Percentiles rank a stretch among this genome's conserved stretches.
Conservation (phyloP, 1,284 basidiomycete genomes). For the Jaminaea rosea region DNA sequence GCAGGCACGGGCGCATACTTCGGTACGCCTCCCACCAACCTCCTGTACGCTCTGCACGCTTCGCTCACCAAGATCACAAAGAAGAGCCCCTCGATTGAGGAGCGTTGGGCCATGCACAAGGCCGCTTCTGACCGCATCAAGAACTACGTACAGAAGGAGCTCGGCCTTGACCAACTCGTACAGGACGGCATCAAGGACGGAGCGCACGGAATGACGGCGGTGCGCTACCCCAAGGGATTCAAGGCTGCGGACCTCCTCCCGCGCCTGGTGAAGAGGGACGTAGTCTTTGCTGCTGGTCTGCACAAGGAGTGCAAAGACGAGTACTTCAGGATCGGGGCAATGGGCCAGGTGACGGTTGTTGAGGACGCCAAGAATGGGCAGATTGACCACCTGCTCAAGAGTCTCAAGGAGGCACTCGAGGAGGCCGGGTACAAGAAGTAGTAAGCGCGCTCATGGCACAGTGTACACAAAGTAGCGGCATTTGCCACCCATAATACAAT, state of each 20-base stretch:
- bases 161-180: constrained; percentile 57
- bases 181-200: constrained; percentile 41
- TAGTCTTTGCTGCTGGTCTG: constrained; percentile 81
- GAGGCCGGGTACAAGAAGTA: constrained; percentile 49
- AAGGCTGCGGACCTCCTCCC: constrained; percentile 34
- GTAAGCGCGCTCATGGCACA: no score
- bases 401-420: constrained; percentile 56
- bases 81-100: constrained; percentile 57
- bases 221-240: constrained; percentile 39
- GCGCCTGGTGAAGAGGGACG: constrained; percentile 58
- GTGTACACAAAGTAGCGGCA: no score
- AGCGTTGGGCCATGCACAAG: constrained; percentile 70
- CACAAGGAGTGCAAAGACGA: constrained; percentile 75
- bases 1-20: constrained; percentile 40
- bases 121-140: constrained; percentile 68
- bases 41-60: constrained; percentile 79
- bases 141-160: constrained; percentile 54
- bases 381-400: constrained; percentile 64
- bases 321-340: constrained; percentile 57
- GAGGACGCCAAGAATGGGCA: constrained; percentile 55
- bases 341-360: constrained; percentile 77
- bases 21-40: constrained; percentile 64
- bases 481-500: no score
- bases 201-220: constrained; percentile 46
- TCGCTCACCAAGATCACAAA: constrained; percentile 67